Base-by-base conservation (phyloP, 371 early-diverging fungal species). In the Rhizopus delemar region DNA sequence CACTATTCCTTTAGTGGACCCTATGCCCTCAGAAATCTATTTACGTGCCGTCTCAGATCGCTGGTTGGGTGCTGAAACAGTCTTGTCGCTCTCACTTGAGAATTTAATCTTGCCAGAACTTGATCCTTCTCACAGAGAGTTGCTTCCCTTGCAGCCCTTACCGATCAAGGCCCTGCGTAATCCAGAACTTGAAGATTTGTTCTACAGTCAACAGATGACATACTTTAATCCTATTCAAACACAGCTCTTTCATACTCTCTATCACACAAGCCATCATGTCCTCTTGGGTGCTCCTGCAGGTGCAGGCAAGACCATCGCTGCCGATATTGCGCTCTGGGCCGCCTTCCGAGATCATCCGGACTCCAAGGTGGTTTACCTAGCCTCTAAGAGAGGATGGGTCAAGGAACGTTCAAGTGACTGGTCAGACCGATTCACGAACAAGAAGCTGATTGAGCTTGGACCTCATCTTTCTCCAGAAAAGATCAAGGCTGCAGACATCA, bases 371-470 rank as follows among this genome's bases (percentile, higher is more conserved):
- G 94, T 99, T 6, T 99, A 99, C 62, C 93, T 99, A 68, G 99
- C 98, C 4, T 99, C 99, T n/a, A 89, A 99, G 82, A 98, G 98
- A 73, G 99, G 99, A 0, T 81, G 99, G 46, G 98, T 99, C n/a
- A 88, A 93, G 31, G 99, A 99, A 75, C 88, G 99, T 53, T 93
- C 95, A 8, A 75, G 65, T 4, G 99, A 99, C 70, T 97, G 99
- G 94, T 79, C 81, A 29, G 67, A 74, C 28, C 89, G 96, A n/a
- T 73, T 94, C 53, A 82, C 95, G 91, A 84, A 86, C 45, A 84
- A 82, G 69, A 85, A 78, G 16, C 71, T 97, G 53, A 94, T 96
- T 11, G 99, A 99, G 79, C 81, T 98, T 75, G 99, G 99, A 5
- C 99, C 99, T 49, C 99, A 99, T 68, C 93, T 95, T 0, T 93